Evolutionary conservation across 805 yeast genomes (phyloP), one percentile per base, ranked within the genome.

Genomic region (Pichia insulana): DNA sequence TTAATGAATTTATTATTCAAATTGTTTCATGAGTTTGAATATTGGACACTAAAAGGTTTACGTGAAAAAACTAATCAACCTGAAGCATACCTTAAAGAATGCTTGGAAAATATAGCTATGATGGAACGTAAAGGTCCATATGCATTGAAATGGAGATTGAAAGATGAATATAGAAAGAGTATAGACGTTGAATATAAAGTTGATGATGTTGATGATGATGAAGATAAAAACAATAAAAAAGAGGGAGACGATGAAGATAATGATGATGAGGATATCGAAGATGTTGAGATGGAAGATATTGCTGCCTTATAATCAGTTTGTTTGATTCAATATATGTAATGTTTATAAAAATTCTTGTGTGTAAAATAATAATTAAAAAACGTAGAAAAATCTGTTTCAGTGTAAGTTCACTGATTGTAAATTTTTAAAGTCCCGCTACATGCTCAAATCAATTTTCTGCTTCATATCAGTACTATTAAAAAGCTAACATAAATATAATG

Each of bases 21-120:
- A 52, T 69, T 90, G 54, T 92, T 92, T 63, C 96, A 88, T 62
- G 94, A 89, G 60, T 87, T 83, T 61, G 97, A 90, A 58, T 92
- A 89, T 63, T 92, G 98, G 98, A 80, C 92, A 10, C 72, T 92
- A 71, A 88, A 88, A 63, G 96, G 96, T 32, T 69, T 92, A 48
- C 83, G 87, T 56, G 98, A 92, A 59, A 76, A 95, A 52, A 88
- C 97, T 2, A 80, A 82, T 55, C 98, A 92, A 68, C 98, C 98
- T 2, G 98, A 92, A 59, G 81, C 81, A 17, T 94, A 85, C 60
- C 69, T 92, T 49, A 87, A 89, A 58, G 96, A 89, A 58, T 84
- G 92, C 44, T 68, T 92, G 38, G 98, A 90, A 47, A 77, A 83
- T 37, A 86, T 92, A 56, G 97, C 97, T 1, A 73, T 76, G 27